phyloP scores from a whole-genome alignment of 2,329 filamentous ascomycete species.

The Hymenoscyphus occultus region DNA sequence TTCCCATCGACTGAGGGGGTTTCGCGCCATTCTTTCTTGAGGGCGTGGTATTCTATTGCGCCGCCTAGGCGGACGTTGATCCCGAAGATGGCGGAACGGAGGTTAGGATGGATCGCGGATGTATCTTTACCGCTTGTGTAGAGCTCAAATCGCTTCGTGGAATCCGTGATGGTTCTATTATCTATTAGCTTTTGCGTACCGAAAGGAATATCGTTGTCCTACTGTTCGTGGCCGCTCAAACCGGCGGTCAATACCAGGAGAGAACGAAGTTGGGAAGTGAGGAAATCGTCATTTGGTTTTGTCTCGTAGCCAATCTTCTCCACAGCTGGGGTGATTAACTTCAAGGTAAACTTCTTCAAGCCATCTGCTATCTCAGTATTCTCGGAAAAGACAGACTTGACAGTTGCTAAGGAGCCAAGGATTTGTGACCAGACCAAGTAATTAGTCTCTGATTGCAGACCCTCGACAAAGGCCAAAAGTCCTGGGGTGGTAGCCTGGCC shows the following conservation, averaged over 20 bases:
- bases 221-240: slow-evolving; percentile 71
- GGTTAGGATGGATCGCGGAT: slow-evolving; percentile 72
- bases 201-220: slow-evolving; percentile 38
- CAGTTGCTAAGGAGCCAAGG: slow-evolving; percentile 68
- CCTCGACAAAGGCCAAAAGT: slow-evolving; percentile 78
- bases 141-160: slow-evolving; percentile 74
- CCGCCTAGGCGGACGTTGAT: slow-evolving; percentile 73
- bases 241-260: slow-evolving; percentile 75
- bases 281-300: slow-evolving; percentile 72
- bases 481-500: slow-evolving; percentile 80
- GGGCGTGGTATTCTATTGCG: slow-evolving; percentile 64
- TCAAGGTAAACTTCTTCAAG: slow-evolving; percentile 74
- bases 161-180: slow-evolving; percentile 65
- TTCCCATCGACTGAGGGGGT: slow-evolving; percentile 88
- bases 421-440: slow-evolving; percentile 90
- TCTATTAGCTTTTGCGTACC: slow-evolving; percentile 28
- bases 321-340: slow-evolving; percentile 71
- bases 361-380: slow-evolving; percentile 69
- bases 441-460: slow-evolving; percentile 77
- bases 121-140: slow-evolving; percentile 65
- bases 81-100: slow-evolving; percentile 77
- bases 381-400: slow-evolving; percentile 82
- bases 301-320: slow-evolving; percentile 86
- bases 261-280: slow-evolving; percentile 78
- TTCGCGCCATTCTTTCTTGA: slow-evolving; percentile 81